Evolutionary conservation across 2,329 filamentous ascomycete genomes (phyloP).

Genomic region (Diplodia scrobiculata): DNA sequence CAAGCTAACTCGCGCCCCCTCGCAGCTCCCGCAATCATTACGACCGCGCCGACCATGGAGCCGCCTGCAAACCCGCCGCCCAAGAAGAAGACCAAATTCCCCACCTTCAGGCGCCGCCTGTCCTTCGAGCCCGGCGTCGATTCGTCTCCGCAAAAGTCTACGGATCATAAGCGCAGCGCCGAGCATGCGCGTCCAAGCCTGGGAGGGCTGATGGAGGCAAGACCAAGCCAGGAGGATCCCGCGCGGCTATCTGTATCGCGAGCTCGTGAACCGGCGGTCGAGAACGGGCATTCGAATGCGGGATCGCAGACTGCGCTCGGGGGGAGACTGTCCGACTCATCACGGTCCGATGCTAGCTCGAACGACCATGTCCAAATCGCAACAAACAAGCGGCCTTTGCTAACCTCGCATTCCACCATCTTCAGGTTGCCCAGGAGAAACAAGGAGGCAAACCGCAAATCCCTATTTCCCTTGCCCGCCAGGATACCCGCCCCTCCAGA

Average conservation of each 20-base stretch:
- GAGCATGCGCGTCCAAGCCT: constrained; percentile 22
- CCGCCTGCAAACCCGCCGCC: constrained; percentile 32
- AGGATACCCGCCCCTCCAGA: constrained; percentile 59
- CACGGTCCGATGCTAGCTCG: constrained; percentile 82
- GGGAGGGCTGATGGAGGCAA: constrained; percentile 6
- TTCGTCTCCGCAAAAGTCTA: constrained; percentile 38
- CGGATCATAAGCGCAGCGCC: constrained; percentile 39
- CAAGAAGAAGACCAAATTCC: constrained; percentile 41
- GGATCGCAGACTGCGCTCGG: constrained; percentile 14
- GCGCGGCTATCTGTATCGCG: constrained; percentile 63
- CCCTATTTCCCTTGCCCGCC: constrained; percentile 86
- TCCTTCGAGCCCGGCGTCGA: constrained; percentile 41
- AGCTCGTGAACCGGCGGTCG: constrained; percentile 53
- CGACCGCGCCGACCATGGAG: constrained; percentile 76
- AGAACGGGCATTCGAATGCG: constrained; percentile 59
- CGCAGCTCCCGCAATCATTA: constrained; percentile 72
- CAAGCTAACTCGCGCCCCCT: constrained; percentile 35
- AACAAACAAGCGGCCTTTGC: constrained; percentile 39
- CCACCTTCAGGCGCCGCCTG: constrained; percentile 42
- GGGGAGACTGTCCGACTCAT: constrained; percentile 72
- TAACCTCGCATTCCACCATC: constrained; percentile 68
- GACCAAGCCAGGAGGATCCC: constrained; percentile 42
- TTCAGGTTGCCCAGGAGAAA: constrained; percentile 78
- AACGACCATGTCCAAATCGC: constrained; percentile 50
- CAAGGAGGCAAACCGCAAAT: constrained; percentile 66